These are phyloP conservation scores for Coelastrella sp. DNA, from an alignment of 139 green algal species.

Conservation along the genomic window DNA sequence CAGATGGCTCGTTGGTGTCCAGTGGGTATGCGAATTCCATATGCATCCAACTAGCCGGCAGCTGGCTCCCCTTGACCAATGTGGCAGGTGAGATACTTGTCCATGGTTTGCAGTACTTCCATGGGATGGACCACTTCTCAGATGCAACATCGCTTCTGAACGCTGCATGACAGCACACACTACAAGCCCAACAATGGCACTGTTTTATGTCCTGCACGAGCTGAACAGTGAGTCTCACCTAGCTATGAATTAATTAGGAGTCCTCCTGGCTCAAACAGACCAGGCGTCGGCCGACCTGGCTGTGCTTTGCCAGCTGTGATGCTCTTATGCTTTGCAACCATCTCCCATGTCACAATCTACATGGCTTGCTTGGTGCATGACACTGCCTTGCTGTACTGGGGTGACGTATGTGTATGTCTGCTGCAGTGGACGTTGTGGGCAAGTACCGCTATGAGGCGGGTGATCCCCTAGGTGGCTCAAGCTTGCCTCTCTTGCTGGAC, in stretches of 20 bases:
- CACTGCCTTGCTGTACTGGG: not conserved
- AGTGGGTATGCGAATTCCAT: slow-evolving; percentile 70
- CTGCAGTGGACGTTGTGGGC: slow-evolving; percentile 83
- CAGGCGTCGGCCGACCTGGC: too few relatives aligned
- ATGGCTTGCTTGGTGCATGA: too few relatives aligned
- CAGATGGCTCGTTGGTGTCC: slow-evolving; percentile 60
- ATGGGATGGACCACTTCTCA: not conserved
- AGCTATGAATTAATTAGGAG: too few relatives aligned
- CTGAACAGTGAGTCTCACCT: too few relatives aligned
- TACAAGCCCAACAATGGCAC: too few relatives aligned
- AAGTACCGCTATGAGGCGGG: slow-evolving; percentile 87
- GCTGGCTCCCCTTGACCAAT: slow-evolving; percentile 77
- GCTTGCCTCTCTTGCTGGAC: slow-evolving; percentile 76
- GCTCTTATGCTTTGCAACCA: too few relatives aligned
- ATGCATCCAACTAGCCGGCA: slow-evolving; percentile 86
- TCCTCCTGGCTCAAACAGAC: too few relatives aligned
- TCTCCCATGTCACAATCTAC: not conserved
- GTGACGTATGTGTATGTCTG: not conserved
- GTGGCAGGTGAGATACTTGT: slow-evolving; percentile 71
- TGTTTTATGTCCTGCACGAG: too few relatives aligned
- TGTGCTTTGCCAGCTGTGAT: too few relatives aligned
- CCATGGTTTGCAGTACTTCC: not conserved
- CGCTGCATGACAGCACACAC: too few relatives aligned
- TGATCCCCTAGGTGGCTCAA: slow-evolving; percentile 21
- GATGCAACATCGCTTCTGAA: too few relatives aligned